Percentiles rank a stretch among this genome's conserved stretches.
Conservation (phyloP, 305 asterid species). For the Rubia peregrina region DNA sequence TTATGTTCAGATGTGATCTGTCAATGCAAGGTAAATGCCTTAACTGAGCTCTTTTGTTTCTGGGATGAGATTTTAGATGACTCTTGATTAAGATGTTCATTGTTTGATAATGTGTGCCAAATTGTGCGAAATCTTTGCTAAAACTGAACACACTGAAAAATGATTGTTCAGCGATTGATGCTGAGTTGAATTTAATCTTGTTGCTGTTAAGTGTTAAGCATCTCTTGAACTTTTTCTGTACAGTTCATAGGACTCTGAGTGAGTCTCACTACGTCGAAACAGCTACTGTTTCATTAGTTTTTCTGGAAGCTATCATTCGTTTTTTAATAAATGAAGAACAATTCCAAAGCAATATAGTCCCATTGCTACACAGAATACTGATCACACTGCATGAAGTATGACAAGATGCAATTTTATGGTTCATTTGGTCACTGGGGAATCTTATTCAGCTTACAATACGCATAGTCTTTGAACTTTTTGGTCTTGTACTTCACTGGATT, state of each 20-base stretch:
- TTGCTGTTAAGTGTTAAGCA: background rate
- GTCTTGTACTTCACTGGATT: conserved; percentile 33
- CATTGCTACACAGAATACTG: no score
- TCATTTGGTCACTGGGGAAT: background rate
- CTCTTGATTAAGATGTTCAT: background rate
- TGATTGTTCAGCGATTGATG: background rate
- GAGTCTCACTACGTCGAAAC: no score
- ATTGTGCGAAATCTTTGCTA: background rate
- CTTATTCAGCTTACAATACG: conserved; percentile 33
- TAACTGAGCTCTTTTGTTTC: background rate
- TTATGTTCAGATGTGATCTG: background rate
- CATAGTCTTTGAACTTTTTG: conserved; percentile 42
- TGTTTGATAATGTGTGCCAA: background rate
- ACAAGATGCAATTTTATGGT: background rate
- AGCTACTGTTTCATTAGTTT: no score
- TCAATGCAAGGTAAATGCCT: background rate
- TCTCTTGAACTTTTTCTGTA: background rate
- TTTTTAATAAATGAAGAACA: no score
- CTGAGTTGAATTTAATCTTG: background rate
- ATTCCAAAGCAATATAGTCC: no score
- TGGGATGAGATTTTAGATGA: background rate
- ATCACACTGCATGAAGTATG: background rate
- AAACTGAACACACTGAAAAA: background rate
- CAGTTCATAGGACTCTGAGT: background rate
- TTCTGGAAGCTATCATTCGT: no score